Evolutionary conservation across 345 rosid genomes (phyloP).

Genomic region (Bruguiera parviflora): DNA sequence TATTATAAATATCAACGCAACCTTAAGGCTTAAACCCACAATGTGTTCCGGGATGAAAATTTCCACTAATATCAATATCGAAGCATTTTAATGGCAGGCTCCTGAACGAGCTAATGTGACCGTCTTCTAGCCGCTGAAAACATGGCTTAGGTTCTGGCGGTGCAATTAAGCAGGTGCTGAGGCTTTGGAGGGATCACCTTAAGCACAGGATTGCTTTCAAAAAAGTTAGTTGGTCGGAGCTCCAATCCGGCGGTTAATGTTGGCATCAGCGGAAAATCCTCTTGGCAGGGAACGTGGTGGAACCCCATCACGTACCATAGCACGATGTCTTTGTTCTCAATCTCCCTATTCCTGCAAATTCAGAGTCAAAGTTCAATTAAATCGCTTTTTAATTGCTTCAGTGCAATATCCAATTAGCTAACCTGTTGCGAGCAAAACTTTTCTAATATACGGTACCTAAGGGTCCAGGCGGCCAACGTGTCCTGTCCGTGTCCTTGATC

Average conservation of each 20-base stretch:
- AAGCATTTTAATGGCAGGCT: too few relatives aligned
- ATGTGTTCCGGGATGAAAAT: too few relatives aligned
- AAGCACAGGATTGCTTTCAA: slow-evolving; percentile 50
- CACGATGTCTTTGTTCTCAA: slow-evolving; percentile 53
- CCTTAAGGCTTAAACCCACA: too few relatives aligned
- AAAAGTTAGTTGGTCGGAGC: slow-evolving; percentile 51
- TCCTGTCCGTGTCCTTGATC: slow-evolving; percentile 53
- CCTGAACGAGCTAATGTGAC: too few relatives aligned
- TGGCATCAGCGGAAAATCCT: slow-evolving; percentile 59
- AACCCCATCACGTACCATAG: slow-evolving; percentile 51
- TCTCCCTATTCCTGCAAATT: slow-evolving; percentile 33
- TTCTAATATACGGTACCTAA: slow-evolving; percentile 21
- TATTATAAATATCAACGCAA: too few relatives aligned
- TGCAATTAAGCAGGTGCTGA: slow-evolving; percentile 10
- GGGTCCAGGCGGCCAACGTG: slow-evolving; percentile 45
- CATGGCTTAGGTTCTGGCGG: neutral
- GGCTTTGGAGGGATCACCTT: slow-evolving; percentile 30
- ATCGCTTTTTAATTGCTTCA: neutral
- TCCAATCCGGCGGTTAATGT: slow-evolving; percentile 45
- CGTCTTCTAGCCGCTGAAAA: too few relatives aligned
- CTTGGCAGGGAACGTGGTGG: slow-evolving; percentile 54
- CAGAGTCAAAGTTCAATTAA: neutral
- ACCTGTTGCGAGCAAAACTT: too few relatives aligned
- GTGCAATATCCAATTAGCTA: too few relatives aligned
- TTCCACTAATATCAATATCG: too few relatives aligned